Evolutionary conservation across 805 yeast species (phyloP), one percentile per base, ranked within the genome.

Genomic region (Yarrowia hollandica): DNA sequence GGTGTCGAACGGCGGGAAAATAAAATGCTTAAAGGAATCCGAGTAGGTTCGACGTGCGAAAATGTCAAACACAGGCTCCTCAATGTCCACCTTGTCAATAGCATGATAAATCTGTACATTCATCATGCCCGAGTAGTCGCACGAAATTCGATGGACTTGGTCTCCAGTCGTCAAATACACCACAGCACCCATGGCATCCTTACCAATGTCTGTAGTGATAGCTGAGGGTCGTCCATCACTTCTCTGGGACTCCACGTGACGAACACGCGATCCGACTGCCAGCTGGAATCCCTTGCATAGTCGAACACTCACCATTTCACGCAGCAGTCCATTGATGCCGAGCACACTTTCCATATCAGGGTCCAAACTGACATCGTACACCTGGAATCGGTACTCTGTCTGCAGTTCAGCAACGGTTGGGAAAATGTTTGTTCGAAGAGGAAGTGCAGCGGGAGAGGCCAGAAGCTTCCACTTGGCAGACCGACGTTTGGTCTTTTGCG

Each of bases 361-460:
- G 63, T 84, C 86, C 38, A 88, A 67, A 6, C 85, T 76, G 1
- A 90, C 85, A 22, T 87, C 88, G 68, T 94, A 95, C n/a, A 86
- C 84, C 65, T 91, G 88, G 65, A 89, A 85, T 1, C 88, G 82
- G 70, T 84, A 92, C 62, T 88, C 84, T 3, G 78, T 77, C 48
- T 85, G 82, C 68, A 91, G 84, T 60, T 88, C 90, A 4, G 77
- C 75, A 11, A 77, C 73, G 0, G 85, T 71, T 0, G 98, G 97
- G 66, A 91, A 91, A 9, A 85, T 77, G 1, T 86, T 82, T 0
- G 95, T 83, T 1, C 90, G 83, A 0, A 88, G 75, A 0, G 99
- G 99, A 22, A 94, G 75, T 6, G 96, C 86, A 0, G 98, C 97
- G 0, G 99, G 99, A 0, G 97, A 83, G 12, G 90, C 85, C 57